Evolutionary conservation across 129 eudicot species (phyloP), one percentile per base, ranked within the genome.

Genomic region (Pittosporum tobira): DNA sequence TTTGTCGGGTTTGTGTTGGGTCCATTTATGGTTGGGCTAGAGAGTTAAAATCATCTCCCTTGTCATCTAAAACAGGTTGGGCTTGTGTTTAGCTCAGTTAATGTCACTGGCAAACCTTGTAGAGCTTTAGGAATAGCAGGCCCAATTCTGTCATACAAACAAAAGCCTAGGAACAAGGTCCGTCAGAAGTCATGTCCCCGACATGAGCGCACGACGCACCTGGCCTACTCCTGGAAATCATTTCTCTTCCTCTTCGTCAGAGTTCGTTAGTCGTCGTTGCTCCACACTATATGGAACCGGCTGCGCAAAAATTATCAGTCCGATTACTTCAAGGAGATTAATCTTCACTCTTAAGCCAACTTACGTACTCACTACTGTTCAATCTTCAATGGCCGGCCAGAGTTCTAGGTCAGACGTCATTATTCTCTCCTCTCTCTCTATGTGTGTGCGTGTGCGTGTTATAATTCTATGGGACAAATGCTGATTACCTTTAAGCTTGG

Each of bases 391-490:
- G 87, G 76, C 84, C 56, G 71, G 15, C 12, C 13, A 15, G 43
- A 49, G 19, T 57, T 83, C 64, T 59, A 76, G 83, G 93, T 83
- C 22, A 31, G 61, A 40, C 27, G n/a, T 9, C 43, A 10, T 6
- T 29, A 1, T 55, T 18, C 9, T 16, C 22, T 25, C 9, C 1
- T 6, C 11, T 18, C 19, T 19, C 57, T 29, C 53, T 22, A 40
- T 62, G 23, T 34, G 6, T 28, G 1, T 29, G 46, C 19, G 13
- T 70, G 11, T 23, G 5, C 26, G 16, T 25, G 12, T 28, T 10
- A 15, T 16, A 58, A 29, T n/a, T n/a, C n/a, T n/a, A n/a, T n/a
- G n/a, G n/a, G n/a, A n/a, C n/a, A n/a, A n/a, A n/a, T n/a, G n/a
- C n/a, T n/a, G n/a, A n/a, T n/a, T n/a, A n/a, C n/a, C n/a, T n/a